Percentiles rank a stretch among this genome's conserved stretches.
phyloP scores from a whole-genome alignment of 257 asterid species.

The Ballota nigra region DNA sequence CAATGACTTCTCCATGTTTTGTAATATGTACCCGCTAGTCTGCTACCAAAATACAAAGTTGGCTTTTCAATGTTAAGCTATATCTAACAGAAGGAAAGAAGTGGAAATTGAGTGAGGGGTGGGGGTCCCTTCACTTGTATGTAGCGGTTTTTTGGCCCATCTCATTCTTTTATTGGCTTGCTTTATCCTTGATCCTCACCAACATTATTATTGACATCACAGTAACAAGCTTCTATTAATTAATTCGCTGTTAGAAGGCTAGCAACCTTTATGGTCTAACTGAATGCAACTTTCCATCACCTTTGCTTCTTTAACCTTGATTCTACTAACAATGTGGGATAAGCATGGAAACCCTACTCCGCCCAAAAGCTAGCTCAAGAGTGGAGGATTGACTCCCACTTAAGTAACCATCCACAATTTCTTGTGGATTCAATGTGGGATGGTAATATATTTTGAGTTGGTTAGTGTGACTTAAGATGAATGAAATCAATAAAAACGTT shows the following conservation, averaged over 20 bases:
- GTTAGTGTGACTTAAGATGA: background rate
- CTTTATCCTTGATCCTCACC: background rate
- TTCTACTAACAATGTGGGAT: background rate
- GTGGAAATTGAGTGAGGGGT: background rate
- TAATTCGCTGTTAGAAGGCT: background rate
- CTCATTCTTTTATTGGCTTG: background rate
- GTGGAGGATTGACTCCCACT: too few relatives aligned
- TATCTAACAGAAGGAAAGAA: background rate
- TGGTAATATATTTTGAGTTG: background rate
- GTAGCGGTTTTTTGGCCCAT: background rate
- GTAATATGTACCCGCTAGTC: background rate
- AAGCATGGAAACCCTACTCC: background rate
- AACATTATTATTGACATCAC: background rate
- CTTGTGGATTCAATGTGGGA: too few relatives aligned
- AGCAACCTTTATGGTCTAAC: background rate
- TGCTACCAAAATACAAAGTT: constrained; percentile 1
- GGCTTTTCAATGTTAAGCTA: constrained; percentile 8
- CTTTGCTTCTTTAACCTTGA: background rate
- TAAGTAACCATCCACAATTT: too few relatives aligned
- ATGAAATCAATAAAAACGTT: background rate
- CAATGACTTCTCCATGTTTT: background rate
- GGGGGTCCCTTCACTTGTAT: constrained; percentile 11
- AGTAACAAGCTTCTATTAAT: background rate
- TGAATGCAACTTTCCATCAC: background rate
- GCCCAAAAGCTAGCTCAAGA: too few relatives aligned